phyloP scores from a whole-genome alignment of 1,284 basidiomycete species.

The Heterobasidion annosum region DNA sequence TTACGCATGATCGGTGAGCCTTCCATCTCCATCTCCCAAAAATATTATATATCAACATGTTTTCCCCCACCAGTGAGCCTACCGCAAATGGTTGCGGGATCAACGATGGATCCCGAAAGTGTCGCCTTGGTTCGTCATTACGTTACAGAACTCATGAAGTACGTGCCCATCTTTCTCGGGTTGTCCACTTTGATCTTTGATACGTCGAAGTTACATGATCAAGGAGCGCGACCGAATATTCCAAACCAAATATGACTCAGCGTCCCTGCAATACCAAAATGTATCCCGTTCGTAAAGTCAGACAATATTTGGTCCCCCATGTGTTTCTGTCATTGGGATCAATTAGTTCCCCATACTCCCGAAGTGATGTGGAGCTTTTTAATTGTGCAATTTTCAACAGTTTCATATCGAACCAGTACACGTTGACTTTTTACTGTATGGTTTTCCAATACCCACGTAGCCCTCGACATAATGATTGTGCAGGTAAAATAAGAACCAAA shows the following conservation, averaged over 20 bases:
- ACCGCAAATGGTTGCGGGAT: constrained; percentile 80
- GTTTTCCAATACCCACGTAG: too few species aligned
- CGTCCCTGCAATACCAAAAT: constrained; percentile 68
- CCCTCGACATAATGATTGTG: too few species aligned
- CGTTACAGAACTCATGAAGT: constrained; percentile 84
- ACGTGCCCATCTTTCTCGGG: constrained; percentile 23
- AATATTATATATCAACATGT: not conserved
- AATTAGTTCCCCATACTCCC: too few species aligned
- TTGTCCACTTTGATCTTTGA: constrained; percentile 2
- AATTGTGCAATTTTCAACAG: too few species aligned
- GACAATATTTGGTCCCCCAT: too few species aligned
- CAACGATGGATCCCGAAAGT: constrained; percentile 87
- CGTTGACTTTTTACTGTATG: too few species aligned
- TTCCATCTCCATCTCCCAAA: not conserved
- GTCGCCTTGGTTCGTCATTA: constrained; percentile 82
- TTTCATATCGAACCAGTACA: too few species aligned
- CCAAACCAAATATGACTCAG: constrained; percentile 62
- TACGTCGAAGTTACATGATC: constrained; percentile 51
- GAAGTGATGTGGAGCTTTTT: too few species aligned
- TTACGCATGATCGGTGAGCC: constrained; percentile 79
- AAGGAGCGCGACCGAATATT: constrained; percentile 61
- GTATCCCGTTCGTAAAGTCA: constrained; percentile 46
- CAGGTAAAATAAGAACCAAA: too few species aligned
- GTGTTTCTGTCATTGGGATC: too few species aligned
- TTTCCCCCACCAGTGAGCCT: constrained; percentile 41